Percentiles rank a stretch among this genome's conserved stretches.
phyloP scores from a whole-genome alignment of 2,329 filamentous ascomycete species.

The Aspergillus japonicus region DNA sequence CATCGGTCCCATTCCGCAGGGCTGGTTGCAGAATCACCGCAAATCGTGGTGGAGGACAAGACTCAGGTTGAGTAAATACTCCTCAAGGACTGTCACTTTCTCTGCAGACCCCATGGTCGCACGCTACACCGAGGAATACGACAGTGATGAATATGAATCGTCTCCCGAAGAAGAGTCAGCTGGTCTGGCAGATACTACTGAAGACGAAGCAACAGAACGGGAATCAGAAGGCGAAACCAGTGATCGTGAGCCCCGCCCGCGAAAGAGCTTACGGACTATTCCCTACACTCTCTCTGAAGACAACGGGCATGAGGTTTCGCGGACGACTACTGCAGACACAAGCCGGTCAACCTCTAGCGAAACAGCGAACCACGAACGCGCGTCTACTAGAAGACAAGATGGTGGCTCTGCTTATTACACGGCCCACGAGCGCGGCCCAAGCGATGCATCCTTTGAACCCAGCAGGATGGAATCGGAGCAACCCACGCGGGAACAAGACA shows the following conservation, averaged over 20 bases:
- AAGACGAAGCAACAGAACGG: constrained; percentile 17
- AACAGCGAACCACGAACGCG: constrained; percentile 4
- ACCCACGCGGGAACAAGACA: constrained; percentile 7
- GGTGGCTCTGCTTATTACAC: constrained; percentile 33
- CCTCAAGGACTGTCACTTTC: constrained; percentile 52
- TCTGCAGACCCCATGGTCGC: constrained; percentile 47
- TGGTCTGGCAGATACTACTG: constrained; percentile 17
- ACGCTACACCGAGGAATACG: constrained; percentile 35
- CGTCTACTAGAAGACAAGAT: constrained; percentile 17
- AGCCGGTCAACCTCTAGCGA: constrained; percentile 10
- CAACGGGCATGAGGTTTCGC: constrained; percentile 8
- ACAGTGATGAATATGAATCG: not conserved
- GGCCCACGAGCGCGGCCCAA: constrained; percentile 27
- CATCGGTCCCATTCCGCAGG: constrained; percentile 64
- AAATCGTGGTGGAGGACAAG: constrained; percentile 61
- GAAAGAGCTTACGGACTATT: constrained; percentile 23
- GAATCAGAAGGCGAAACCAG: constrained; percentile 15
- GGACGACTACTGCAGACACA: constrained; percentile 3
- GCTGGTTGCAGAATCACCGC: constrained; percentile 63
- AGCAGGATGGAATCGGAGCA: constrained; percentile 4
- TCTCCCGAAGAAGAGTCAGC: constrained; percentile 13
- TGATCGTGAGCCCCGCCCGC: constrained; percentile 5
- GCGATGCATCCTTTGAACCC: constrained; percentile 20
- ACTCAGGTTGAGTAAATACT: constrained; percentile 46
- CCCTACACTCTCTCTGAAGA: constrained; percentile 23